These are phyloP conservation scores for Nemania diffusa DNA, from an alignment of 2,329 filamentous ascomycete species.

Conservation along the genomic window DNA sequence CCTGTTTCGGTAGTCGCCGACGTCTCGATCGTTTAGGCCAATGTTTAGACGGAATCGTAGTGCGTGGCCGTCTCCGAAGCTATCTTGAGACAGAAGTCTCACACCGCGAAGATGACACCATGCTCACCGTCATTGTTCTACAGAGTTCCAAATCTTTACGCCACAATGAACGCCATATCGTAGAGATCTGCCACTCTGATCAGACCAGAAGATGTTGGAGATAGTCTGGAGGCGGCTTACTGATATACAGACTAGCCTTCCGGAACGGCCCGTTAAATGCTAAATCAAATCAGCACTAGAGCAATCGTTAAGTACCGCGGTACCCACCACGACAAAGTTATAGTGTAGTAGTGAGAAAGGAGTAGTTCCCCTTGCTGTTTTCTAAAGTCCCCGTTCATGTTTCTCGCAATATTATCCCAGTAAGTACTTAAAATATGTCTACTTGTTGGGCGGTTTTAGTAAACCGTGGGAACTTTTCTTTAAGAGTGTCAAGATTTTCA, in stretches of 20 bases:
- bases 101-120: neutral
- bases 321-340: neutral
- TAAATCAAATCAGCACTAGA: neutral
- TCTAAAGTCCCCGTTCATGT: neutral
- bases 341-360: neutral
- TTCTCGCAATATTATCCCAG: neutral
- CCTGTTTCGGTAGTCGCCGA: too few species aligned
- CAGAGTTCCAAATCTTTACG: neutral
- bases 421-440: neutral
- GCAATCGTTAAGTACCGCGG: neutral
- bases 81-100: neutral
- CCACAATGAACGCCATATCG: neutral
- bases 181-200: neutral
- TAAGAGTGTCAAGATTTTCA: too few species aligned
- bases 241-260: neutral
- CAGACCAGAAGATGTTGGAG: neutral
- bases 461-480: too few species aligned
- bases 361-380: neutral
- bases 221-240: neutral
- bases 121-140: neutral
- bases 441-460: too few species aligned
- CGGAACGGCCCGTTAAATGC: neutral
- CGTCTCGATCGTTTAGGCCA: neutral
- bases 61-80: neutral
- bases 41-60: neutral